Percentiles rank a stretch among this genome's conserved stretches.
phyloP scores from a whole-genome alignment of 441 rosid species.

The Erodium texanum region DNA sequence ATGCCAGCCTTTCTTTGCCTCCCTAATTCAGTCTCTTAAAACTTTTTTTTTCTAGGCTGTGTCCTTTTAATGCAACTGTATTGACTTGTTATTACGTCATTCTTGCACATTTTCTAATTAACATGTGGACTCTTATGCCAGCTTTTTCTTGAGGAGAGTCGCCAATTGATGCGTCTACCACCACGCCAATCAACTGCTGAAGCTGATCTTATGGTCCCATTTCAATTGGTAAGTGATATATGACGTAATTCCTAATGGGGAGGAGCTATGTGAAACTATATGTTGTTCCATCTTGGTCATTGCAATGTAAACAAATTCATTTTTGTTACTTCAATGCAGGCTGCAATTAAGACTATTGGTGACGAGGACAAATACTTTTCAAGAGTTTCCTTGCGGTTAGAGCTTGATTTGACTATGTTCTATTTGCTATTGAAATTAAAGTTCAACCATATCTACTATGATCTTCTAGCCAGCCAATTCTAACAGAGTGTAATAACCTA shows the following conservation, averaged over 20 bases:
- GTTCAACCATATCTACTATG: slow-evolving; percentile 17
- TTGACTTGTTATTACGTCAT: background rate
- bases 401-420: slow-evolving; percentile 14
- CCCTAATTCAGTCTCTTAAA: background rate
- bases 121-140: slow-evolving; percentile 26
- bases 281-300: slow-evolving; percentile 13
- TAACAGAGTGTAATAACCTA: background rate
- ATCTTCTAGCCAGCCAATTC: background rate
- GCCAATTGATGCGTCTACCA: slow-evolving; percentile 88
- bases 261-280: slow-evolving; percentile 13
- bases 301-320: slow-evolving; percentile 8
- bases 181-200: slow-evolving; percentile 96
- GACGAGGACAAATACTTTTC: slow-evolving; percentile 91
- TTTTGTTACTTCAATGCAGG: slow-evolving; percentile 45
- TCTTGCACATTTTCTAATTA: slow-evolving; percentile 7
- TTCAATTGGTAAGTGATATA: slow-evolving; percentile 64
- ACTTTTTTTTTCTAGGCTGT: background rate
- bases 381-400: slow-evolving; percentile 77
- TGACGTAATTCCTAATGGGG: slow-evolving; percentile 13
- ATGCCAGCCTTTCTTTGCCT: background rate
- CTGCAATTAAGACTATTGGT: slow-evolving; percentile 78
- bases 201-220: slow-evolving; percentile 95
- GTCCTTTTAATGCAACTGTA: background rate
- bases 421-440: slow-evolving; percentile 4
- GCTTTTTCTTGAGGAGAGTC: slow-evolving; percentile 98